Conservation (phyloP, 2,329 filamentous ascomycete species). For the Aureobasidium sp. region DNA sequence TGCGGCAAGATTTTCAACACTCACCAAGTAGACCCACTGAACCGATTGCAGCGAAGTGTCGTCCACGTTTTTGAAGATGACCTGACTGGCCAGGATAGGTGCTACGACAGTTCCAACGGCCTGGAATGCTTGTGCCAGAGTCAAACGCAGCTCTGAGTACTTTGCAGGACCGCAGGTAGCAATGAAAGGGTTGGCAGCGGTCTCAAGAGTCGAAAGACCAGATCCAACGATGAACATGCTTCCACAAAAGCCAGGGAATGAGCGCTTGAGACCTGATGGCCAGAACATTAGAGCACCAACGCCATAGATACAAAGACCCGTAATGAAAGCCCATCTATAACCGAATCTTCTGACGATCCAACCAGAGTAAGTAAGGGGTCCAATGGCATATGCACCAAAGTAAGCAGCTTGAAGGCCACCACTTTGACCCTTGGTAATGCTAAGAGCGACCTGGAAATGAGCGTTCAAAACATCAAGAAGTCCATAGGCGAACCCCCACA, state of each 20-base stretch:
- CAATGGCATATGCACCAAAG: conserved; percentile 42
- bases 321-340: conserved; percentile 39
- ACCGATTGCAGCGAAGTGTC: conserved; percentile 48
- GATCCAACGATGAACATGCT: conserved; percentile 48
- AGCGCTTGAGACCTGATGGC: conserved; percentile 47
- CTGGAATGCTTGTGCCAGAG: conserved; percentile 51
- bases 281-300: conserved; percentile 51
- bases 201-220: conserved; percentile 48
- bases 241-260: conserved; percentile 52
- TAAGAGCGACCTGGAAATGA: conserved; percentile 37
- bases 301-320: conserved; percentile 46
- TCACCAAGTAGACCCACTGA: conserved; percentile 52
- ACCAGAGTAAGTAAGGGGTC: conserved; percentile 38
- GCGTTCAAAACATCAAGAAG: conserved; percentile 47
- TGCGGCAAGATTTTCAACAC: no score
- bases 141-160: conserved; percentile 50
- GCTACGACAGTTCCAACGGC: conserved; percentile 50
- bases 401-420: conserved; percentile 42
- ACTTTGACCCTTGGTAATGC: conserved; percentile 35
- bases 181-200: conserved; percentile 48
- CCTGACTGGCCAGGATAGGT: conserved; percentile 50
- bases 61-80: conserved; percentile 51
- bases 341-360: conserved; percentile 41
- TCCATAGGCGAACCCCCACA: conserved; percentile 53
- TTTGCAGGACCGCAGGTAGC: conserved; percentile 48